Evolutionary conservation across 768 basidiomycete genomes (phyloP).

Genomic region (Hypholoma sublateritium): DNA sequence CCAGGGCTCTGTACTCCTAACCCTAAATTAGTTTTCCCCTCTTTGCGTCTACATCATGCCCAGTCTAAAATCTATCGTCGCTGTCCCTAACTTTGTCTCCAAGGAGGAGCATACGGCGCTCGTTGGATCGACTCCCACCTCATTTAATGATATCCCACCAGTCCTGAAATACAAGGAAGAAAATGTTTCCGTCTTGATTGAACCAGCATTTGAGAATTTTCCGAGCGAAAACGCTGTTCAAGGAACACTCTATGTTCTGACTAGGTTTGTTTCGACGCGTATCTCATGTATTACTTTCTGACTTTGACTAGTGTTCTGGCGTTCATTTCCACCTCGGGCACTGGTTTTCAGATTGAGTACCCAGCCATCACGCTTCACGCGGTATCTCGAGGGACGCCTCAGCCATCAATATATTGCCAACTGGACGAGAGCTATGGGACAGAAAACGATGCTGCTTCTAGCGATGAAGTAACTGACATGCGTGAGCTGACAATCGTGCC

Average conservation of each 20-base stretch:
- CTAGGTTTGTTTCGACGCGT: slow-evolving; percentile 53
- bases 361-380: slow-evolving; percentile 93
- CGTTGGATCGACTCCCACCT: slow-evolving; percentile 77
- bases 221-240: slow-evolving; percentile 44
- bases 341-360: slow-evolving; percentile 83
- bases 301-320: slow-evolving; percentile 52
- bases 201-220: slow-evolving; percentile 68
- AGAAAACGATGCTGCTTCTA: slow-evolving; percentile 33
- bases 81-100: slow-evolving; percentile 37
- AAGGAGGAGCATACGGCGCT: slow-evolving; percentile 68
- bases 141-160: slow-evolving; percentile 85
- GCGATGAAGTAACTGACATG: slow-evolving; percentile 51
- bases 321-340: slow-evolving; percentile 71
- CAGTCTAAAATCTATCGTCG: slow-evolving; percentile 33
- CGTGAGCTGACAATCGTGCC: slow-evolving; percentile 83
- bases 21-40: slow-evolving; percentile 7
- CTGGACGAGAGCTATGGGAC: slow-evolving; percentile 67
- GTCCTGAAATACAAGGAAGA: slow-evolving; percentile 75
- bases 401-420: slow-evolving; percentile 89
- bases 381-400: slow-evolving; percentile 66
- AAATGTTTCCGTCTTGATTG: slow-evolving; percentile 65
- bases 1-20: slow-evolving; percentile 4
- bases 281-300: slow-evolving; percentile 1
- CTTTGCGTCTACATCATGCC: slow-evolving; percentile 29
- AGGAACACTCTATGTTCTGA: slow-evolving; percentile 83